Evolutionary conservation across 257 asterid genomes (phyloP).

Genomic region (Petunia axillaris): DNA sequence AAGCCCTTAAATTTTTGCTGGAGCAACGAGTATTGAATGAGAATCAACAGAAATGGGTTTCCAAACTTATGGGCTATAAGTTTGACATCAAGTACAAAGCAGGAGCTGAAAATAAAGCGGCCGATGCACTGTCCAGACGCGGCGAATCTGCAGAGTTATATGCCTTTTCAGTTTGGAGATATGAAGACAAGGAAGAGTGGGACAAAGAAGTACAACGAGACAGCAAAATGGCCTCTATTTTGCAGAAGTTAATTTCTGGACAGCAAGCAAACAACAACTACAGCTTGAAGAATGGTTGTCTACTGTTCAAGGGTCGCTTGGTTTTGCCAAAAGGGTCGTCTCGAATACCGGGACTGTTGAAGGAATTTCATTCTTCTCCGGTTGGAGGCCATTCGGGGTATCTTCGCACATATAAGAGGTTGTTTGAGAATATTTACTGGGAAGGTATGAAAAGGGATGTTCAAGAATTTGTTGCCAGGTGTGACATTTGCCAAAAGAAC

Average conservation of each 20-base stretch:
- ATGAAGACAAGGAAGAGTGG: background rate
- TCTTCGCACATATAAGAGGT: background rate
- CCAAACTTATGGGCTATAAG: background rate
- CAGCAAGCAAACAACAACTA: background rate
- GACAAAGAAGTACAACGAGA: background rate
- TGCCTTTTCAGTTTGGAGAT: background rate
- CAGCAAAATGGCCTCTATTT: background rate
- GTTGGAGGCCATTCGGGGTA: background rate
- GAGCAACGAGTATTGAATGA: background rate
- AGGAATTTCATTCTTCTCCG: background rate
- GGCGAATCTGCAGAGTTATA: background rate
- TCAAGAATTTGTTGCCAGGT: background rate
- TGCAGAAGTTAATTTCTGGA: background rate
- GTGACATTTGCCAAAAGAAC: constrained; percentile 7
- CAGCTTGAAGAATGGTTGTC: background rate
- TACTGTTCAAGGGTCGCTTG: background rate
- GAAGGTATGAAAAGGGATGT: background rate
- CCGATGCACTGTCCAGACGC: background rate
- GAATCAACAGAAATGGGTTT: background rate
- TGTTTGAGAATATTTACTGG: background rate
- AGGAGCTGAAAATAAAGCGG: background rate
- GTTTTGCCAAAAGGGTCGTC: background rate
- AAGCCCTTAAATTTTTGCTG: background rate
- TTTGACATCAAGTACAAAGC: background rate
- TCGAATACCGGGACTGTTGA: background rate